phyloP scores from a whole-genome alignment of 495 filamentous ascomycete species.

The Talaromyces proteolyticus region DNA sequence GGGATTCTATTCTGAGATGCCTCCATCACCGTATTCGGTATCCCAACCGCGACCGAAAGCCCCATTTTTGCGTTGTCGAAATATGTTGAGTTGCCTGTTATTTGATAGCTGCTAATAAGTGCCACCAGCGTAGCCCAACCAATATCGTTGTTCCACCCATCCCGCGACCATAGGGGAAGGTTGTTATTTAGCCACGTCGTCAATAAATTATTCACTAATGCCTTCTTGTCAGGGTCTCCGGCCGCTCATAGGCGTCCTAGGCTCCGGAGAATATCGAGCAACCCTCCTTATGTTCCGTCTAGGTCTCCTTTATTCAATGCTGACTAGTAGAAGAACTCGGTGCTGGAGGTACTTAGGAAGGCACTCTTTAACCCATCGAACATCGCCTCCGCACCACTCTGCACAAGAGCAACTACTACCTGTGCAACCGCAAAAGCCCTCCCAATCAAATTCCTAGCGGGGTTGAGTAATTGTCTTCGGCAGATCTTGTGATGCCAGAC shows the following conservation, averaged over 20 bases:
- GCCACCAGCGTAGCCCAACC: background rate
- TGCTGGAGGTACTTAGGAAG: background rate
- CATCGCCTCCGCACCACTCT: background rate
- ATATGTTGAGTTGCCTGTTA: background rate
- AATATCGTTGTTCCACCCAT: background rate
- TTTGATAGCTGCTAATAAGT: background rate
- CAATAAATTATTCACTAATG: background rate
- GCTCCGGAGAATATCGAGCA: background rate
- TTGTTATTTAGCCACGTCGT: background rate
- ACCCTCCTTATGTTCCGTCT: background rate
- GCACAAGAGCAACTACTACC: background rate
- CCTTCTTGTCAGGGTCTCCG: background rate
- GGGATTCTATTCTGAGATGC: background rate
- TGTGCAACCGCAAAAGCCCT: background rate
- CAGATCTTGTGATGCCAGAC: too few species aligned
- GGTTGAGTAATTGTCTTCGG: too few species aligned
- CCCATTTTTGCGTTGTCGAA: background rate
- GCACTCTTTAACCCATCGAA: background rate
- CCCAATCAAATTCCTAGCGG: too few species aligned
- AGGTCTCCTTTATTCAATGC: background rate
- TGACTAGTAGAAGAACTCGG: background rate
- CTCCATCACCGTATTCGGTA: background rate
- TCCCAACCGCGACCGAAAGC: background rate
- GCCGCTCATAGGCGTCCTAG: background rate
- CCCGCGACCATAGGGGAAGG: background rate